These are phyloP conservation scores for Artemisia tridentata DNA, from an alignment of 129 eudicot genomes.

Conservation along the genomic window DNA sequence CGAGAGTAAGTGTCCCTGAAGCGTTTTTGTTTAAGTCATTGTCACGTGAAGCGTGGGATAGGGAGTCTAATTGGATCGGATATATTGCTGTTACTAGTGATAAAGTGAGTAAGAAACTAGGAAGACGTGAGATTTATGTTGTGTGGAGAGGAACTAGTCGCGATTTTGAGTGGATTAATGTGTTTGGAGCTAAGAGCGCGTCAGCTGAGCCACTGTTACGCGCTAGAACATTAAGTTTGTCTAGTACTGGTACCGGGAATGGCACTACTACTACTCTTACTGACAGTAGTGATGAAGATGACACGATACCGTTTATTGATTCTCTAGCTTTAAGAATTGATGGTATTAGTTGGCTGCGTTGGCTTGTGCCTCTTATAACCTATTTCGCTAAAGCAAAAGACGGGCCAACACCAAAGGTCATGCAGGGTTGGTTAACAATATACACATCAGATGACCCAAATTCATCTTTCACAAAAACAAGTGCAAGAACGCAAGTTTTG, in stretches of 20 bases:
- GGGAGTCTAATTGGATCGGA: slow-evolving; percentile 89
- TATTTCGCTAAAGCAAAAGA: too few species aligned
- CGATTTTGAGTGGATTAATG: slow-evolving; percentile 74
- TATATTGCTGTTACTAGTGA: slow-evolving; percentile 70
- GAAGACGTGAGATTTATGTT: slow-evolving; percentile 77
- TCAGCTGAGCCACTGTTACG: slow-evolving; percentile 52
- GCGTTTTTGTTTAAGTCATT: slow-evolving; percentile 60
- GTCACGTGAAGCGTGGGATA: slow-evolving; percentile 84
- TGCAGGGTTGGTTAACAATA: slow-evolving; percentile 81
- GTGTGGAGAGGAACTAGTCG: slow-evolving; percentile 77
- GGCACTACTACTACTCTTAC: too few species aligned
- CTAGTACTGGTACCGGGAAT: neutral
- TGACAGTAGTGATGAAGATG: slow-evolving; percentile 33
- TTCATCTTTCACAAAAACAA: slow-evolving; percentile 65
- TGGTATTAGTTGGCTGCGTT: too few species aligned
- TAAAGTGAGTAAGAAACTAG: slow-evolving; percentile 40
- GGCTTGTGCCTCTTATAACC: too few species aligned
- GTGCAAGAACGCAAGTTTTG: slow-evolving; percentile 62
- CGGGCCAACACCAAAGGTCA: slow-evolving; percentile 38
- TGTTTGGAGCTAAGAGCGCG: slow-evolving; percentile 53
- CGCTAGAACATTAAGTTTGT: slow-evolving; percentile 16
- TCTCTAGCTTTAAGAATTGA: too few species aligned
- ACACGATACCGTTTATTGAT: slow-evolving; percentile 19
- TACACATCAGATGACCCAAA: slow-evolving; percentile 65
- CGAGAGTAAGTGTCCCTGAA: slow-evolving; percentile 41